These are phyloP conservation scores for Hypomyces perniciosus DNA, from an alignment of 2,329 filamentous ascomycete species.

Conservation along the genomic window DNA sequence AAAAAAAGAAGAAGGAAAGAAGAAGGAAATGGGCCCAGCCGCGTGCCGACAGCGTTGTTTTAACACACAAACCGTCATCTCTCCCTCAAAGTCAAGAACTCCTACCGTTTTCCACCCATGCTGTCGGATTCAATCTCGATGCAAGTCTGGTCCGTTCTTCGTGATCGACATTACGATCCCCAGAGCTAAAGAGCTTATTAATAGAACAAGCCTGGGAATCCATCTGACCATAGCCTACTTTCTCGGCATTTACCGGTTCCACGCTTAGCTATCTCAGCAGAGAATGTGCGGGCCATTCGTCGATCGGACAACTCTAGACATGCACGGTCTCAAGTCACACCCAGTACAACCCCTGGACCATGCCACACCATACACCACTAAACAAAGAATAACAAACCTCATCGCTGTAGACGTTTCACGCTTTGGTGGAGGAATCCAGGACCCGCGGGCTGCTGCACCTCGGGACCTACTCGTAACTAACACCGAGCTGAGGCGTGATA, in stretches of 20 bases:
- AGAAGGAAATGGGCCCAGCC: no score
- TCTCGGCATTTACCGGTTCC: background rate
- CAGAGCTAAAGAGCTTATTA: background rate
- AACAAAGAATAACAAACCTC: conserved; percentile 8
- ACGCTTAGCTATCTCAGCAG: background rate
- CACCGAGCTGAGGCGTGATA: background rate
- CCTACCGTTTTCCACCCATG: background rate
- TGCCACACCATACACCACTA: conserved; percentile 7
- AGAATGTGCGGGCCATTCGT: background rate
- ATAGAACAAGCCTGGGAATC: background rate
- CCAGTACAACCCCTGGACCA: conserved; percentile 12
- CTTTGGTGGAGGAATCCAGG: conserved; percentile 14
- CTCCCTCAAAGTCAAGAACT: background rate
- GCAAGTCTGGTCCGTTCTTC: conserved; percentile 2
- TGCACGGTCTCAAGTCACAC: conserved; percentile 16
- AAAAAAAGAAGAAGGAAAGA: no score
- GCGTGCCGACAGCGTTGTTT: no score
- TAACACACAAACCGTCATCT: background rate
- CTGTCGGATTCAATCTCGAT: background rate
- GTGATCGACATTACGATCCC: conserved; percentile 2
- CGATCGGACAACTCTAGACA: conserved; percentile 10
- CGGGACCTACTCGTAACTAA: background rate
- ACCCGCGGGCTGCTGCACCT: conserved; percentile 8
- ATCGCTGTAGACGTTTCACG: conserved; percentile 15
- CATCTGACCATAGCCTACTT: background rate